Base-by-base conservation (phyloP, 352 stramenopile species). In the Saprolegnia parasitica region DNA sequence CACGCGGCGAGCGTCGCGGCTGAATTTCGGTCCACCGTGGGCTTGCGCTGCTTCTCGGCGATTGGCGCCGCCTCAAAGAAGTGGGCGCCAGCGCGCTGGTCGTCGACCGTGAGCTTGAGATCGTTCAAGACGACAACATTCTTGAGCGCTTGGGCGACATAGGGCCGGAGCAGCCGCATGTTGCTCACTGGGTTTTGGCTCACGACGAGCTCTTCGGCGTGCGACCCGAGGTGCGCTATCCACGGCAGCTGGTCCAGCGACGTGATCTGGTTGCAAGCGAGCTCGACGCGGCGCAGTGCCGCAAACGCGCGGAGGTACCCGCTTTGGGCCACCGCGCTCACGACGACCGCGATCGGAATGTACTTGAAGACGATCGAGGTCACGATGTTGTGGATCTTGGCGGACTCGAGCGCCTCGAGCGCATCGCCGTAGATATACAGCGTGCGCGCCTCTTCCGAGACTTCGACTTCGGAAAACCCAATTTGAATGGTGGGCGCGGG, bases 381-480 rank as follows among this genome's bases (percentile, higher is more conserved):
- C 18, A 89, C 78, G 18, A 78, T 72, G 4, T 75, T 60, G 26
- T 88, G 80, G 1, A 77, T 68, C 71, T 88, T 90, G 32, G 74
- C 65, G 56, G 76, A 78, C 49, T 88, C 83, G 9, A 93, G 79
- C 8, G 73, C 79, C 4, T 88, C 81, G 0, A 93, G 71, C 9
- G 79, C 85, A 35, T 88, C 78, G 20, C 85, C 85, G 52, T 90
- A 89, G 26, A 93, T 78, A 26, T 78, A 75, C 3, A 93, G 70
- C 21, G 89, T 79, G 16, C 83, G 80, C 23, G 80, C 84, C n/a
- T 91, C 82, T 6, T 80, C 78, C 32, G 83, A 78, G 0, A 93
- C 78, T 55, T 93, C 83, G 55, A 93, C 76, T 55, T 91, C 82
- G 4, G 83, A 89, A 56, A 87, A 90, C 0, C 85, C 81, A 2